Base-by-base conservation (phyloP, 2,329 filamentous ascomycete genomes). In the Allantophomopsis cytisporea region DNA sequence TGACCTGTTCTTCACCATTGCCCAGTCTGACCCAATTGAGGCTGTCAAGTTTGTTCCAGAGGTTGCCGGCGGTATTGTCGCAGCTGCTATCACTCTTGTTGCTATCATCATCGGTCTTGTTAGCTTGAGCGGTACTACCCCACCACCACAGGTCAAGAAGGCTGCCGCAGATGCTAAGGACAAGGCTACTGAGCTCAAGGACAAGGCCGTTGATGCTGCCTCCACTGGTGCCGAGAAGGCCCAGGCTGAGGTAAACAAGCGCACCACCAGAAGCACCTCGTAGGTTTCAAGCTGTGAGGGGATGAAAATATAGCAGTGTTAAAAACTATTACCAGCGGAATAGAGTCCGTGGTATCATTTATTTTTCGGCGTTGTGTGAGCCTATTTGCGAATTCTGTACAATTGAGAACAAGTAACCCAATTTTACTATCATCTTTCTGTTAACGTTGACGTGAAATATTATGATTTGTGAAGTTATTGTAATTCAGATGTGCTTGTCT, bases 31-130 rank as follows among this genome's bases (percentile, higher is more conserved):
- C 59, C 87, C 86, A 39, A 66, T 94, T 54, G 66, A 85, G 65
- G 87, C 87, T 33, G 74, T 89, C 62, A 83, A 85, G 62, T 83
- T 86, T 53, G 83, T 95, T 48, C 91, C 91, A 49, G 91, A 95
- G 66, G 80, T 94, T 51, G 85, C 87, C 47, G 87, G 78, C 56
- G 84, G 77, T 55, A 66, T 94, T 54, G 82, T 69, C 55, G 83
- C 80, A 49, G 60, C 87, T 47, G 58, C 80, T 35, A 64, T 86
- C 41, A 77, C 81, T 37, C 56, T 91, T 49, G 58, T 94, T 45
- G 76, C 80, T 49, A 53, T 94, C 47, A 62, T 93, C 47, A 63
- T 83, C 46, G 71, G 75, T 50, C 64, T 83, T 47, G 61, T 89
- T 52, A 69, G 73, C 49, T 61, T 76, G 47, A 75, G 76, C 52